Evolutionary conservation across 495 filamentous ascomycete species (phyloP).

Genomic region (Hypoxylon lienhwacheense): DNA sequence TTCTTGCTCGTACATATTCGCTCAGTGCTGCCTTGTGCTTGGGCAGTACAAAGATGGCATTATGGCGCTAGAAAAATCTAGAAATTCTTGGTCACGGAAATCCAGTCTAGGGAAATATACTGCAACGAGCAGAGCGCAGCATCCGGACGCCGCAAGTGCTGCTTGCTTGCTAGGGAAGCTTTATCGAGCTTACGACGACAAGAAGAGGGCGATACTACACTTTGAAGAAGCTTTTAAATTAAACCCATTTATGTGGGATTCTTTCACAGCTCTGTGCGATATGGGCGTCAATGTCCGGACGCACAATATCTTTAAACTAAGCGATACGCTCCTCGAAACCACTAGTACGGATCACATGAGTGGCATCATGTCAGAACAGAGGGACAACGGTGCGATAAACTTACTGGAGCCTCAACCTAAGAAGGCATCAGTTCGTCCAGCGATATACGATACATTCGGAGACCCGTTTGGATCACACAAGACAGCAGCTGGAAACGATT

Average conservation of each 20-base stretch:
- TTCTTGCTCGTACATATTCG: conserved; percentile 89
- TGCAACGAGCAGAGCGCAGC: conserved; percentile 67
- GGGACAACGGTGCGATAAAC: conserved; percentile 27
- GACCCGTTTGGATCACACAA: conserved; percentile 51
- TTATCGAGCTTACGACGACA: conserved; percentile 76
- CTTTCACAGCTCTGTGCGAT: conserved; percentile 72
- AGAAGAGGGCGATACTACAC: conserved; percentile 75
- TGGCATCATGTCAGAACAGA: conserved; percentile 35
- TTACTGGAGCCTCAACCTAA: conserved; percentile 41
- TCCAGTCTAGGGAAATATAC: conserved; percentile 73
- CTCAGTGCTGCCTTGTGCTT: conserved; percentile 80
- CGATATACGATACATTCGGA: conserved; percentile 38
- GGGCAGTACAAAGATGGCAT: conserved; percentile 79
- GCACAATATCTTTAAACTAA: conserved; percentile 82
- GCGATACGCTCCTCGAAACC: conserved; percentile 46
- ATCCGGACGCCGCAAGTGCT: conserved; percentile 82
- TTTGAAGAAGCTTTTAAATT: conserved; percentile 86
- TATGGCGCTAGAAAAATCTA: conserved; percentile 73
- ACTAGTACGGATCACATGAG: conserved; percentile 37
- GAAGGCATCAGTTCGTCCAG: conserved; percentile 41
- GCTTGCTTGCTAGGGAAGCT: conserved; percentile 83
- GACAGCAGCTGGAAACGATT: conserved; percentile 41
- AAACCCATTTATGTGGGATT: conserved; percentile 99
- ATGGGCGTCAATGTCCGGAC: conserved; percentile 75
- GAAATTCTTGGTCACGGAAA: conserved; percentile 68